Evolutionary conservation across 768 basidiomycete genomes (phyloP).

Genomic region (Kwoniella shandongensis): DNA sequence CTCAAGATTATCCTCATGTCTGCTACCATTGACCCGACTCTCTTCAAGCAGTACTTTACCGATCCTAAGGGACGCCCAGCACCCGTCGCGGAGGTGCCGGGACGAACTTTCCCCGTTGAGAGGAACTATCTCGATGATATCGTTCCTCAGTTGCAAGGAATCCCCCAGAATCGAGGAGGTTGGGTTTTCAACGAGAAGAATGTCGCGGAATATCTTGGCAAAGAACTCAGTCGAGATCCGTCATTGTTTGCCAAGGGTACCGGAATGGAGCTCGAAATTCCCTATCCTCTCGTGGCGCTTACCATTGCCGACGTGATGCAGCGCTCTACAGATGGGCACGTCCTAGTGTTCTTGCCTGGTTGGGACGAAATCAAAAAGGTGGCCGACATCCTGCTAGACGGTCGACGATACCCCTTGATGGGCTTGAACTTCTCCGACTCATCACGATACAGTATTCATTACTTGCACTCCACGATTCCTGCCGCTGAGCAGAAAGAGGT

Average conservation of each 20-base stretch:
- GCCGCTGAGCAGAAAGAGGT: conserved; percentile 83
- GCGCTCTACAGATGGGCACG: conserved; percentile 75
- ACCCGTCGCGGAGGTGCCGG: conserved; percentile 76
- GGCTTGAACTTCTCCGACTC: conserved; percentile 65
- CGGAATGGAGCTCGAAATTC: conserved; percentile 70
- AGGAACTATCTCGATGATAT: conserved; percentile 80
- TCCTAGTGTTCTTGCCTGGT: conserved; percentile 67
- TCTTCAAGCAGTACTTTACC: conserved; percentile 86
- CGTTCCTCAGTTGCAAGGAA: conserved; percentile 58
- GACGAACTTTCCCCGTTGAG: conserved; percentile 83
- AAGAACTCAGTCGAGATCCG: conserved; percentile 62
- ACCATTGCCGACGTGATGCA: conserved; percentile 75
- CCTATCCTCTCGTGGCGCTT: conserved; percentile 75
- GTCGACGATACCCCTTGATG: conserved; percentile 58
- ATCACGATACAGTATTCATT: conserved; percentile 66
- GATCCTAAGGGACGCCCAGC: conserved; percentile 61
- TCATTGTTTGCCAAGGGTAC: conserved; percentile 38
- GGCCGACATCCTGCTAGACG: conserved; percentile 62
- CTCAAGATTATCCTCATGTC: conserved; percentile 92
- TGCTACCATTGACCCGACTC: conserved; percentile 85
- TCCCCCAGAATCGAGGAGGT: conserved; percentile 43
- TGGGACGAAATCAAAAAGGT: conserved; percentile 75
- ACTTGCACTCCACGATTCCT: conserved; percentile 86
- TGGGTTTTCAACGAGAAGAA: conserved; percentile 74
- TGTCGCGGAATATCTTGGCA: conserved; percentile 69